Conservation (phyloP, 306 rosid genomes). For the Fagus crenata region DNA sequence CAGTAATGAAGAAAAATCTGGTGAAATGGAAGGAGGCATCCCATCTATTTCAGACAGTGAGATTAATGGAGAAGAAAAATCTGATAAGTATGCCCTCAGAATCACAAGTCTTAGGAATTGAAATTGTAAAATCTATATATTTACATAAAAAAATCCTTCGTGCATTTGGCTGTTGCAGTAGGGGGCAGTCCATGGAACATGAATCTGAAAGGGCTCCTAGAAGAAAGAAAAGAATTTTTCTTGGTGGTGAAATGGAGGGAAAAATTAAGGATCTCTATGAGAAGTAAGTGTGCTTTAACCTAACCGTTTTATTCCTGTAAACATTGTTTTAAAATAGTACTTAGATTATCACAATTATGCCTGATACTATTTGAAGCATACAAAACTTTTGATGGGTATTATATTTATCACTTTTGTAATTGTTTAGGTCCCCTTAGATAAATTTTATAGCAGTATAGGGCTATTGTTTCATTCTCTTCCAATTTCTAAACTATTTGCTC, state of each 20-base stretch:
- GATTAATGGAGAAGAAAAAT: slow-evolving; percentile 33
- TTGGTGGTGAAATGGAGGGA: slow-evolving; percentile 60
- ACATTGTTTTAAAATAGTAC: background rate
- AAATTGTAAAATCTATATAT: slow-evolving; percentile 8
- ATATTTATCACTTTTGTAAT: slow-evolving; percentile 3
- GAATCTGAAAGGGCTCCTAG: slow-evolving; percentile 43
- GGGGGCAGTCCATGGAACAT: slow-evolving; percentile 43
- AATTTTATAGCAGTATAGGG: background rate
- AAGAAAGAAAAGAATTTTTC: slow-evolving; percentile 62
- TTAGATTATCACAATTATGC: background rate
- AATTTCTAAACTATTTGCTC: slow-evolving; percentile 5
- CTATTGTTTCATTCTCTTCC: slow-evolving; percentile 11
- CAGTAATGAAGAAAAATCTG: slow-evolving; percentile 41
- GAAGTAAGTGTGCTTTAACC: slow-evolving; percentile 51
- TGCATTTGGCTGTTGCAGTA: slow-evolving; percentile 49
- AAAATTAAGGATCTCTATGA: slow-evolving; percentile 73
- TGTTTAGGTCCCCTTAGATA: background rate
- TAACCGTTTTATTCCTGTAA: slow-evolving; percentile 3
- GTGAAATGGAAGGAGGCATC: slow-evolving; percentile 35
- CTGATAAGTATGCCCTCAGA: slow-evolving; percentile 36
- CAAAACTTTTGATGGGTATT: slow-evolving; percentile 3
- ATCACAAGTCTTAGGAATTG: slow-evolving; percentile 13
- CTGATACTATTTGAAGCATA: background rate
- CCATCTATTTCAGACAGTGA: slow-evolving; percentile 44
- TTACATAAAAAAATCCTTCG: slow-evolving; percentile 28